These are phyloP conservation scores for Aspergillus viridinutans DNA, from an alignment of 2,329 filamentous ascomycete species.

Conservation along the genomic window DNA sequence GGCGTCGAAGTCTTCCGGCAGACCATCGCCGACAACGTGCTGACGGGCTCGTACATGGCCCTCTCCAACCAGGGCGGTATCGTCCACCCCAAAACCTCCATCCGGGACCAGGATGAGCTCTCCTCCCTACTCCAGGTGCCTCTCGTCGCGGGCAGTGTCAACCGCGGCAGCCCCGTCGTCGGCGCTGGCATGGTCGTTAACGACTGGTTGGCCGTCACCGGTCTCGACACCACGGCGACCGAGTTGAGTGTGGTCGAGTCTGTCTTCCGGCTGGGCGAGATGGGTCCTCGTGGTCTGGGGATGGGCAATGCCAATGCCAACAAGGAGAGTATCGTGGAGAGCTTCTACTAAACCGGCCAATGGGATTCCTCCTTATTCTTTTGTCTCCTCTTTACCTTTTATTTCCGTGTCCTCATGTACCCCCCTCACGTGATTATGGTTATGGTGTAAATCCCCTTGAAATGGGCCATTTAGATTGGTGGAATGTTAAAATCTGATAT, in stretches of 20 bases:
- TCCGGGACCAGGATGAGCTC: constrained; percentile 97
- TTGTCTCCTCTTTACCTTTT: background rate
- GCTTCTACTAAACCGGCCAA: constrained; percentile 70
- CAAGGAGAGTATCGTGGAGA: constrained; percentile 99
- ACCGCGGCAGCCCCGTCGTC: constrained; percentile 90
- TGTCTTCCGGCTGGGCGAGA: constrained; percentile 91
- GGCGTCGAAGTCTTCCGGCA: constrained; percentile 65
- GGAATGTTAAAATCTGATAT: background rate
- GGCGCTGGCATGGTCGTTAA: constrained; percentile 96
- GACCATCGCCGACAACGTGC: constrained; percentile 94
- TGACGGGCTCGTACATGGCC: constrained; percentile 94
- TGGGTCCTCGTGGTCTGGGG: constrained; percentile 61
- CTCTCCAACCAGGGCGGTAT: constrained; percentile 94
- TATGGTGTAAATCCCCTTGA: background rate
- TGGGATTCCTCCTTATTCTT: background rate
- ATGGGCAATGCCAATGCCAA: constrained; percentile 45
- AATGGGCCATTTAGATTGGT: background rate
- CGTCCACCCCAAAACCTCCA: constrained; percentile 93
- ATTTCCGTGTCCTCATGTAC: background rate
- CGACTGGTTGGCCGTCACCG: constrained; percentile 94
- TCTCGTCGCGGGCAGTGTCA: constrained; percentile 88
- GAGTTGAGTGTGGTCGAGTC: constrained; percentile 95
- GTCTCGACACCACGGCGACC: constrained; percentile 92
- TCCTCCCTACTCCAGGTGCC: constrained; percentile 91
- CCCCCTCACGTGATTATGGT: background rate